phyloP scores from a whole-genome alignment of 306 rosid species.

The Gastrolobium villosum region DNA sequence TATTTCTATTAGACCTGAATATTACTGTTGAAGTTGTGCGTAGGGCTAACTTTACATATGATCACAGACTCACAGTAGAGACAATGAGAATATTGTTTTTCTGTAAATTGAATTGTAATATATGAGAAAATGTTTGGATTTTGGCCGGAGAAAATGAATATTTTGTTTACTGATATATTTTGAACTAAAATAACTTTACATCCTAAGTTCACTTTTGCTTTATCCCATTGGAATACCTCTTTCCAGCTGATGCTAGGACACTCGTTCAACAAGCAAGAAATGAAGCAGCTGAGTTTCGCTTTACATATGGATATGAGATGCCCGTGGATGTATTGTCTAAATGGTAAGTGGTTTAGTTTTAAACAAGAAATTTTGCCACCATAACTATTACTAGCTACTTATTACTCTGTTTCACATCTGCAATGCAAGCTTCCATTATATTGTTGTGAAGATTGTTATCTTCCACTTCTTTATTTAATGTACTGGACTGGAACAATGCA shows the following conservation, averaged over 20 bases:
- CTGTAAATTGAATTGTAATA: conserved; percentile 18
- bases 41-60: conserved; percentile 17
- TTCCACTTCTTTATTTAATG: not conserved
- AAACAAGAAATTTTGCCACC: not conserved
- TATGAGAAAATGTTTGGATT: conserved; percentile 23
- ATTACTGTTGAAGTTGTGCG: conserved; percentile 20
- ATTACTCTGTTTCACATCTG: conserved; percentile 22
- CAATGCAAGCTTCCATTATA: conserved; percentile 5
- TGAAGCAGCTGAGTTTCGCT: conserved; percentile 98
- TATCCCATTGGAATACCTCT: conserved; percentile 26
- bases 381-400: conserved; percentile 20
- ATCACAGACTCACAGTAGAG: not conserved
- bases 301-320: conserved; percentile 94
- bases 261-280: conserved; percentile 97
- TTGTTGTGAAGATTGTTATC: not conserved
- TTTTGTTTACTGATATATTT: not conserved
- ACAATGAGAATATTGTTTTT: conserved; percentile 6
- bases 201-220: conserved; percentile 43
- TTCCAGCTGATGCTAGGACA: conserved; percentile 97
- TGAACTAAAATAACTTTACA: conserved; percentile 19
- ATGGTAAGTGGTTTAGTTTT: conserved; percentile 63
- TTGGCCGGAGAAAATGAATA: conserved; percentile 11
- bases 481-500: conserved; percentile 1
- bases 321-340: conserved; percentile 88
- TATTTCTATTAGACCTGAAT: not conserved